A percentile compares a stretch with the other conserved stretches of the same genome.
These are phyloP conservation scores for Exophiala phaeomuriformis DNA, from an alignment of 2,329 filamentous ascomycete species.

Conservation along the genomic window DNA sequence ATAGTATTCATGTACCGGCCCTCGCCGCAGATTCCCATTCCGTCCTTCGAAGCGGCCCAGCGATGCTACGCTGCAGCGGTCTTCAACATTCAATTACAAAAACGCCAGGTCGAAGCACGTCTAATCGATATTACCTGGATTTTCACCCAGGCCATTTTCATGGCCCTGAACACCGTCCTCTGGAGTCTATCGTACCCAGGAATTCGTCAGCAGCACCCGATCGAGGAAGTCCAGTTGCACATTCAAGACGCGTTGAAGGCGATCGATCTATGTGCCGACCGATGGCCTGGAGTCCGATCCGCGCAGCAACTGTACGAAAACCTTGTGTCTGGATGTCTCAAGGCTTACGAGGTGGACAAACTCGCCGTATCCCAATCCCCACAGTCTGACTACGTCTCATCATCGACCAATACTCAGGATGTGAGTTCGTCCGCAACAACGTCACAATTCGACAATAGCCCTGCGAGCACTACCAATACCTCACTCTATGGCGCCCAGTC, in stretches of 20 bases:
- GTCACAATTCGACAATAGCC: constrained; percentile 31
- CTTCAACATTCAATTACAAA: constrained; percentile 73
- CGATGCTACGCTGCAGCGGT: constrained; percentile 77
- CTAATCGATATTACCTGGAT: constrained; percentile 89
- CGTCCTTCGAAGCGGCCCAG: constrained; percentile 67
- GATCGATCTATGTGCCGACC: constrained; percentile 69
- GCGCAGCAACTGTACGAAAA: constrained; percentile 81
- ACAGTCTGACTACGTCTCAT: constrained; percentile 34
- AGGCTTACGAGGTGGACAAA: constrained; percentile 64
- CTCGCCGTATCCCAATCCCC: constrained; percentile 34
- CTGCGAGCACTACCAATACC: constrained; percentile 34
- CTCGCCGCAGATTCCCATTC: constrained; percentile 83
- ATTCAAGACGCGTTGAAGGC: constrained; percentile 69
- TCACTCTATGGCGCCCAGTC: constrained; percentile 33
- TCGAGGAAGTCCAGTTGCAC: constrained; percentile 68
- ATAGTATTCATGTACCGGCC: constrained; percentile 81
- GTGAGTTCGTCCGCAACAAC: constrained; percentile 16
- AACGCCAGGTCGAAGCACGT: constrained; percentile 67
- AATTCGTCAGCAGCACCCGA: constrained; percentile 63
- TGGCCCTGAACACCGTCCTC: constrained; percentile 82
- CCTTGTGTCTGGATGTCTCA: constrained; percentile 75
- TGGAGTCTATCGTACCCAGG: constrained; percentile 87
- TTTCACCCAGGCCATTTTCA: constrained; percentile 81
- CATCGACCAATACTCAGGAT: constrained; percentile 33
- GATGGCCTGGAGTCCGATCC: constrained; percentile 85